Base-by-base conservation (phyloP, 495 filamentous ascomycete species). In the Mycothermus thermophilus region DNA sequence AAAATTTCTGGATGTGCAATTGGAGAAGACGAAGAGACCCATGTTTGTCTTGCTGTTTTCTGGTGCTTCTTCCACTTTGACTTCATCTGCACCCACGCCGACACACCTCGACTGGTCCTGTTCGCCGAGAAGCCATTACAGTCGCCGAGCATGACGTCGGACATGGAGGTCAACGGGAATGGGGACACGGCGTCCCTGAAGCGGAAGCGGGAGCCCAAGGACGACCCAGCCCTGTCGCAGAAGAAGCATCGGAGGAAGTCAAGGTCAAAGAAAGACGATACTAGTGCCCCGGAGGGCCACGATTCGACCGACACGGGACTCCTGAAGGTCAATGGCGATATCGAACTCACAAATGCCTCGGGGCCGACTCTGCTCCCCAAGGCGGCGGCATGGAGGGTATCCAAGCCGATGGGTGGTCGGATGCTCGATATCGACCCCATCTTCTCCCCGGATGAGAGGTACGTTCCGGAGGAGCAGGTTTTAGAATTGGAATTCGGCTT, bases 391-490 rank as follows among this genome's bases (percentile, higher is more conserved):
- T 83, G 79, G 79, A 66, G 59, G 27, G 30, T 77, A 12, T 77
- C 74, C 6, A 60, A 67, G 15, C 60, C 76, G 14, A 62, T 77
- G 53, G 81, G 75, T 34, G 81, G 81, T 5, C 63, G 74, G 27
- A 78, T 83, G 58, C 51, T 77, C 23, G 63, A 82, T 46, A 59
- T 81, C 35, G 83, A 94, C 42, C 80, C 87, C 0, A 61, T 84
- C 15, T 78, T 94, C 54, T 77, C 83, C 9, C 41, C 47, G 4
- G 80, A 95, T 59, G 85, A 93, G 57, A 74, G 78, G 83, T 93
- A 62, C 46, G 76, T 58, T 30, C n/a, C n/a, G n/a, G n/a, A n/a
- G n/a, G n/a, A n/a, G n/a, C n/a, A n/a, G n/a, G n/a, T n/a, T n/a
- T n/a, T n/a, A n/a, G n/a, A 8, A 30, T 13, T 21, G 7, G 6